A percentile compares a stretch with the other conserved stretches of the same genome.
Evolutionary conservation across 177 flowering plant species (phyloP).

Genomic region (Tripterygium wilfordii): DNA sequence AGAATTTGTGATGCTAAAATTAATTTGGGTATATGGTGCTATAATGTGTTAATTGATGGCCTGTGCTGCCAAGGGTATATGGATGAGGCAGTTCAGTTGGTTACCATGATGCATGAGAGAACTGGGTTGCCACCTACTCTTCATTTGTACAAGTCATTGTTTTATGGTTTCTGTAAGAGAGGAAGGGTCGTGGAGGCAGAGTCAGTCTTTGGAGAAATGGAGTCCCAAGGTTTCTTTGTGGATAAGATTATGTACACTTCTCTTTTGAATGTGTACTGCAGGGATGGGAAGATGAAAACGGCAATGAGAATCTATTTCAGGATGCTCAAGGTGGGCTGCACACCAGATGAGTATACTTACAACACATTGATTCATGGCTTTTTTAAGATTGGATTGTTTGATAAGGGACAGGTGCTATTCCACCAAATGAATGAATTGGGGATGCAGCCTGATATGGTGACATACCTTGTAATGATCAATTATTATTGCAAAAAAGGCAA

Average conservation of each 20-base stretch:
- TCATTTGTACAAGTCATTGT: constrained; percentile 37
- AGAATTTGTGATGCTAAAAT: constrained; percentile 15
- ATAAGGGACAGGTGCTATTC: constrained; percentile 24
- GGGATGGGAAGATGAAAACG: constrained; percentile 40
- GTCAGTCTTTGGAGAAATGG: constrained; percentile 40
- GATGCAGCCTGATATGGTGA: constrained; percentile 34
- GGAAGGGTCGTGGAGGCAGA: constrained; percentile 46
- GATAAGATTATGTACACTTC: constrained; percentile 44
- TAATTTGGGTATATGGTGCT: constrained; percentile 19
- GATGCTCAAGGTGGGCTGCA: constrained; percentile 51
- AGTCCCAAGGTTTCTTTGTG: constrained; percentile 27
- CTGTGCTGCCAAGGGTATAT: constrained; percentile 35
- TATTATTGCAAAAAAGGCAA: constrained; percentile 41
- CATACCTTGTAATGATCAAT: constrained; percentile 37
- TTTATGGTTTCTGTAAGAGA: constrained; percentile 37
- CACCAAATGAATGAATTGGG: constrained; percentile 33
- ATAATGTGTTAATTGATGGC: constrained; percentile 30
- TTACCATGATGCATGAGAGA: constrained; percentile 27
- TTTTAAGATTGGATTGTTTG: constrained; percentile 30
- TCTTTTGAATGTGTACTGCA: constrained; percentile 45
- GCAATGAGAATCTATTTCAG: constrained; percentile 43
- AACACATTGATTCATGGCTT: constrained; percentile 59
- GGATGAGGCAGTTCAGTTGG: constrained; percentile 38
- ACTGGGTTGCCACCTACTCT: constrained; percentile 25
- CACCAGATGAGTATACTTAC: constrained; percentile 44